A percentile compares a stretch with the other conserved stretches of the same genome.
These are phyloP conservation scores for Gautieria morchelliformis DNA, from an alignment of 768 basidiomycete species.

Conservation along the genomic window DNA sequence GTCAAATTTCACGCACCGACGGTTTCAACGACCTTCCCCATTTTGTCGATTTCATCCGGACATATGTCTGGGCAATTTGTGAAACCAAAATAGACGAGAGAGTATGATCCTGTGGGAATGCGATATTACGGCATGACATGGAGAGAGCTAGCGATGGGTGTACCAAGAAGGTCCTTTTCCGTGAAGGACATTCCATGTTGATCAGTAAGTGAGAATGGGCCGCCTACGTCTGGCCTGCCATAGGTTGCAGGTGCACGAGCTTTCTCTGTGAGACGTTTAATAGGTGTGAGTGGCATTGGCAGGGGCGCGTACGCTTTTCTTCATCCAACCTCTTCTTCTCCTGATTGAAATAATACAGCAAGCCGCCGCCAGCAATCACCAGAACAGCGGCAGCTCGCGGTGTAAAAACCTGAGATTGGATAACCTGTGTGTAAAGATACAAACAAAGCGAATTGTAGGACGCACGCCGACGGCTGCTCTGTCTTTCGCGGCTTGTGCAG, in stretches of 20 bases:
- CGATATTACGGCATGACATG: conserved; percentile 10
- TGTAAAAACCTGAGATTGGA: conserved; percentile 74
- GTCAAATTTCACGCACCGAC: conserved; percentile 44
- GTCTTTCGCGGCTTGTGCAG: conserved; percentile 18
- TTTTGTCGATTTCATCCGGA: conserved; percentile 95
- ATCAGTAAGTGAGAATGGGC: conserved; percentile 71
- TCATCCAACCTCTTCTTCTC: conserved; percentile 77
- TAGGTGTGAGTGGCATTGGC: background rate
- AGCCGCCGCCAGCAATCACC: conserved; percentile 67
- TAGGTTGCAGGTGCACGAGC: conserved; percentile 64
- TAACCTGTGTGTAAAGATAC: background rate
- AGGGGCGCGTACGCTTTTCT: conserved; percentile 51
- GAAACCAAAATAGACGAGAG: conserved; percentile 91
- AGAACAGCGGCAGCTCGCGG: conserved; percentile 79
- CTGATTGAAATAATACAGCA: conserved; percentile 81
- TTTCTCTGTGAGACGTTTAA: conserved; percentile 39
- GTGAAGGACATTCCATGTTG: conserved; percentile 66
- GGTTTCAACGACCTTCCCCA: conserved; percentile 63
- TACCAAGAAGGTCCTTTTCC: conserved; percentile 74
- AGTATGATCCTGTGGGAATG: background rate
- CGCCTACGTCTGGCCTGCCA: conserved; percentile 84
- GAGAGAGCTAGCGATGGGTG: conserved; percentile 55
- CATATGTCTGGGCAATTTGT: conserved; percentile 99
- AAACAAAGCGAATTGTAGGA: background rate
- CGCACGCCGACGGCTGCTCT: conserved; percentile 26